These are phyloP conservation scores for Exutisphaerella laricina DNA, from an alignment of 2,329 filamentous ascomycete genomes.

Conservation along the genomic window DNA sequence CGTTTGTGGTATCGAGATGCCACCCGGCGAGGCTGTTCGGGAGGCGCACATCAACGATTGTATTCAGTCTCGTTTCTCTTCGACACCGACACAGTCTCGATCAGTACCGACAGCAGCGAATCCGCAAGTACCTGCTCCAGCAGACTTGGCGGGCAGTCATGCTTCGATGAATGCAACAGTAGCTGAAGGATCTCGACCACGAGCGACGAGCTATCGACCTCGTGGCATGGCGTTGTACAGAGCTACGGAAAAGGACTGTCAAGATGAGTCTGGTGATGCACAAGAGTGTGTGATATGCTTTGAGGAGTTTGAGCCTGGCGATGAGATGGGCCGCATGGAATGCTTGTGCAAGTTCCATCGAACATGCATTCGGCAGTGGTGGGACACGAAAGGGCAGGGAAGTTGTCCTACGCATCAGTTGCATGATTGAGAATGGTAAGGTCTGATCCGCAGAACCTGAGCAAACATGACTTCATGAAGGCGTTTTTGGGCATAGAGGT, in stretches of 20 bases:
- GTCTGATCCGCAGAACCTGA: background rate
- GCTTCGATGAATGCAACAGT: constrained; percentile 12
- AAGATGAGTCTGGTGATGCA: constrained; percentile 43
- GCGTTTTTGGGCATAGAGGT: background rate
- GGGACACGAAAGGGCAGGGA: constrained; percentile 50
- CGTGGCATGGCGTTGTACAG: constrained; percentile 47
- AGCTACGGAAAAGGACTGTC: constrained; percentile 60
- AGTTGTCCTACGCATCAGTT: constrained; percentile 57
- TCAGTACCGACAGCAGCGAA: constrained; percentile 17
- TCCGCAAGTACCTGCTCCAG: constrained; percentile 9
- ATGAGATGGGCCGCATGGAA: constrained; percentile 54
- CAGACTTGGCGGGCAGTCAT: constrained; percentile 4
- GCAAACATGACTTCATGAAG: background rate
- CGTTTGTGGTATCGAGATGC: constrained; percentile 67
- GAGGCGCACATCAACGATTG: constrained; percentile 41
- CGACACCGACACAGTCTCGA: constrained; percentile 16
- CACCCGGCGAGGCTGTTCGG: constrained; percentile 45
- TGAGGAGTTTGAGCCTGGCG: constrained; percentile 57
- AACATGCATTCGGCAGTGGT: constrained; percentile 56
- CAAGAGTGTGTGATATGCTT: constrained; percentile 61
- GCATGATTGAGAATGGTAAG: constrained; percentile 28
- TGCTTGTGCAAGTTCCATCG: constrained; percentile 62
- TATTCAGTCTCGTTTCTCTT: constrained; percentile 26
- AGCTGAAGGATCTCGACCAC: constrained; percentile 18
- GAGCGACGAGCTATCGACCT: constrained; percentile 32